Evolutionary conservation across 805 yeast genomes (phyloP).

Genomic region (Torulaspora delbrueckii): DNA sequence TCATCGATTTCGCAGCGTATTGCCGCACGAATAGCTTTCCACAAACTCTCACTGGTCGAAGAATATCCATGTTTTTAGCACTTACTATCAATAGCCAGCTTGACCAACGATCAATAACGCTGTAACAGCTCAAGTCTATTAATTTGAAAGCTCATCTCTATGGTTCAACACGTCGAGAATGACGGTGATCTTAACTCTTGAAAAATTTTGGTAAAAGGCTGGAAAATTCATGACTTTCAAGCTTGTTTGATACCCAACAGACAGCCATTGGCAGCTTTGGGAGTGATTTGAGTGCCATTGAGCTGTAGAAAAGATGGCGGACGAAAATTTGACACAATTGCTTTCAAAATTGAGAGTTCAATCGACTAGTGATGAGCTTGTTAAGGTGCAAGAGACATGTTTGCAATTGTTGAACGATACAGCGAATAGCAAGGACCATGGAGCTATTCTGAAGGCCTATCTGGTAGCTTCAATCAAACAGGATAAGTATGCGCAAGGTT

Average conservation of each 20-base stretch:
- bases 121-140: not conserved
- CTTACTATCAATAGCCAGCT: not conserved
- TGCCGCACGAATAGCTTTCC: slow-evolving; percentile 1
- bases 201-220: slow-evolving; percentile 7
- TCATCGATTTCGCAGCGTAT: slow-evolving; percentile 3
- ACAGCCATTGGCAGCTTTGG: not conserved
- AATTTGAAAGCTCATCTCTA: not conserved
- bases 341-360: slow-evolving; percentile 30
- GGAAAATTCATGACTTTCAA: not conserved
- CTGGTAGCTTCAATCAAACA: slow-evolving; percentile 59
- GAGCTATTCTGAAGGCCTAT: slow-evolving; percentile 38
- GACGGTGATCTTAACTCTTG: slow-evolving; percentile 3
- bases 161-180: slow-evolving; percentile 3
- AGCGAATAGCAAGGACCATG: slow-evolving; percentile 16
- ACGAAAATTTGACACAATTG: slow-evolving; percentile 23
- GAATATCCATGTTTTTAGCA: not conserved
- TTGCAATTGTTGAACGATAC: slow-evolving; percentile 21
- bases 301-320: slow-evolving; percentile 18
- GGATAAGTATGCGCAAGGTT: slow-evolving; percentile 56
- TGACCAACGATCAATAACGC: not conserved
- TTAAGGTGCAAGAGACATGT: slow-evolving; percentile 28
- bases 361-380: slow-evolving; percentile 28
- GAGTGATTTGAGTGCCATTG: not conserved
- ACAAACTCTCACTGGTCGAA: not conserved
- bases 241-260: not conserved